These are phyloP conservation scores for Bombardia bombarda DNA, from an alignment of 495 filamentous ascomycete species.

Conservation along the genomic window DNA sequence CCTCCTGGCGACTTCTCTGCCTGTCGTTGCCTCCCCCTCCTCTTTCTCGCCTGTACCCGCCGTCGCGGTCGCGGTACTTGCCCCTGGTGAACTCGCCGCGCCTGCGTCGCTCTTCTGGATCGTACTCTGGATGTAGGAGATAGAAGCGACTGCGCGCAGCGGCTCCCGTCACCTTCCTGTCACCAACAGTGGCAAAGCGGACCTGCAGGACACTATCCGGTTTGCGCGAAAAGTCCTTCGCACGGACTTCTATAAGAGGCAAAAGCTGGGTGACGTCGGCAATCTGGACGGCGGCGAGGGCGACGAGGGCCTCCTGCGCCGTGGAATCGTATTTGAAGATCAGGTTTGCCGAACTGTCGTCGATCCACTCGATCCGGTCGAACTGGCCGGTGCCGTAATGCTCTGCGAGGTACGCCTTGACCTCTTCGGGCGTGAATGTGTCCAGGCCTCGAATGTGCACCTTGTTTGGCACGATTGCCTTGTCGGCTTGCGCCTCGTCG, in stretches of 20 bases:
- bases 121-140: constrained; percentile 79
- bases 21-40: constrained; percentile 40
- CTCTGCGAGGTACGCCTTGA: constrained; percentile 60
- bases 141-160: constrained; percentile 82
- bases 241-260: constrained; percentile 45
- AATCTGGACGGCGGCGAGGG: constrained; percentile 43
- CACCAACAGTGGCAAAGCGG: constrained; percentile 62
- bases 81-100: constrained; percentile 32
- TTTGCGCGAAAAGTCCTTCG: constrained; percentile 55
- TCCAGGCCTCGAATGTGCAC: constrained; percentile 79
- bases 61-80: constrained; percentile 51
- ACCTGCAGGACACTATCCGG: constrained; percentile 65
- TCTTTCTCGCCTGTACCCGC: constrained; percentile 50
- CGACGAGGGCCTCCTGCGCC: constrained; percentile 64
- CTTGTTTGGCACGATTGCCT: constrained; percentile 46
- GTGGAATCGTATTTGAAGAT: constrained; percentile 59
- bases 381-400: constrained; percentile 50
- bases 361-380: constrained; percentile 79
- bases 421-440: constrained; percentile 66
- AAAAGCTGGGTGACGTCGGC: constrained; percentile 37
- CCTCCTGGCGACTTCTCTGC: constrained; percentile 44
- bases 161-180: constrained; percentile 71
- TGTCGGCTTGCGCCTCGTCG: constrained; percentile 13
- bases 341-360: constrained; percentile 85
- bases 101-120: constrained; percentile 65